Evolutionary conservation across 1,139 yeast species (phyloP).

Genomic region (Pichia sp.): DNA sequence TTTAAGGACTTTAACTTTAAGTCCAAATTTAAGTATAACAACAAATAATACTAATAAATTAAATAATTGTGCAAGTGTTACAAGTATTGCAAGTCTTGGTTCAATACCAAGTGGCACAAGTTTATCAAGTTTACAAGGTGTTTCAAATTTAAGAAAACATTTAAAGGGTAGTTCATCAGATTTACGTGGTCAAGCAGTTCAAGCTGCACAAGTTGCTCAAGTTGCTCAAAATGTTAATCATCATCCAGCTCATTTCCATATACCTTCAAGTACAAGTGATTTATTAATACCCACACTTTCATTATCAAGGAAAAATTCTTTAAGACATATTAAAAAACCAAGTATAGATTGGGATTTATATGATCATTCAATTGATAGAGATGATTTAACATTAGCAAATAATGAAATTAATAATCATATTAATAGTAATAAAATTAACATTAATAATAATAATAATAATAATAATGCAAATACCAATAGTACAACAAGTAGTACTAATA

Average conservation of each 20-base stretch:
- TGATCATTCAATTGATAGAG: conserved; percentile 11
- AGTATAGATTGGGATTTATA: conserved; percentile 21
- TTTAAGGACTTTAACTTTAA: conserved; percentile 8
- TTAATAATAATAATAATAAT: background rate
- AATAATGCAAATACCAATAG: background rate
- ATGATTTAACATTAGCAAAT: conserved; percentile 1
- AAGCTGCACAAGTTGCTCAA: conserved; percentile 6
- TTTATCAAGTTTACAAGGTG: conserved; percentile 5
- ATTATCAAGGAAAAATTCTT: conserved; percentile 13
- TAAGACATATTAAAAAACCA: conserved; percentile 15
- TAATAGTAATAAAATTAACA: background rate
- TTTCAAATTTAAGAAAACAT: conserved; percentile 10
- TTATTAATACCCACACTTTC: conserved; percentile 9
- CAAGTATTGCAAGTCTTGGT: conserved; percentile 8
- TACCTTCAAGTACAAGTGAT: conserved; percentile 9
- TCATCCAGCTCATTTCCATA: background rate
- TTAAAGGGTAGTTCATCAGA: conserved; percentile 16
- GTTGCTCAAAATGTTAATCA: background rate
- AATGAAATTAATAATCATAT: background rate
- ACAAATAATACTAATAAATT: background rate
- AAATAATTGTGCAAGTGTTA: conserved; percentile 7
- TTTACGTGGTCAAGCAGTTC: conserved; percentile 13
- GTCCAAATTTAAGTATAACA: background rate
- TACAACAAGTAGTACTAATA: background rate
- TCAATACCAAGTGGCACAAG: conserved; percentile 10